A percentile compares a stretch with the other conserved stretches of the same genome.
Conservation (phyloP, 495 filamentous ascomycete genomes). For the Neurospora sp. region DNA sequence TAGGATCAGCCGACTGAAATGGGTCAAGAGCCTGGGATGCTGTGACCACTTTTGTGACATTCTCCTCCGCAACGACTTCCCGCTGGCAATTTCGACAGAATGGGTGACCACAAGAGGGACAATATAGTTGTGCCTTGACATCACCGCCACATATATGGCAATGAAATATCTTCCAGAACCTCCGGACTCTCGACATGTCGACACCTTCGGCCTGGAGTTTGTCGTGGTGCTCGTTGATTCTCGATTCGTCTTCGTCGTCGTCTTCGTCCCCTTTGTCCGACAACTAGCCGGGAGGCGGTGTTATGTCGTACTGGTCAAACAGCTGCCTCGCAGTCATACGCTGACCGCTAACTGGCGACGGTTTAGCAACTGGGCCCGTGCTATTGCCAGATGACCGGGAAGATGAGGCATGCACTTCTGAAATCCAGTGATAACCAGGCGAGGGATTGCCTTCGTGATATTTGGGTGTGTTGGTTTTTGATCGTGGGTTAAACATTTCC, state of each 20-base stretch:
- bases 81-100: slow-evolving; percentile 22
- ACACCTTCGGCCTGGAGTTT: not conserved
- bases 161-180: slow-evolving; percentile 22
- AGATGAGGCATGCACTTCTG: not conserved
- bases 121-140: slow-evolving; percentile 22
- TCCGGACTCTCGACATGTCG: not conserved
- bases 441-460: not conserved
- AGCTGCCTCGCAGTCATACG: slow-evolving; percentile 16
- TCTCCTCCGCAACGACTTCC: slow-evolving; percentile 12
- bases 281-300: slow-evolving; percentile 29
- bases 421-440: not conserved
- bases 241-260: slow-evolving; percentile 17
- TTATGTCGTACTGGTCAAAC: slow-evolving; percentile 25
- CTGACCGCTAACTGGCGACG: not conserved
- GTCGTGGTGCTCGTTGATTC: slow-evolving; percentile 10
- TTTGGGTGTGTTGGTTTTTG: not conserved
- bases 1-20: not conserved
- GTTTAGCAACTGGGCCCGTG: not conserved
- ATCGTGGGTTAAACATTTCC: not conserved
- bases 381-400: not conserved
- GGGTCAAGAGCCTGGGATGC: not conserved
- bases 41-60: slow-evolving; percentile 4
- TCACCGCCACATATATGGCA: slow-evolving; percentile 31
- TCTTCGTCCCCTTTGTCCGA: slow-evolving; percentile 26
- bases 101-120: slow-evolving; percentile 28